Percentiles rank a stretch among this genome's conserved stretches.
These are phyloP conservation scores for Ophiosphaerella herpotricha DNA, from an alignment of 2,329 filamentous ascomycete genomes.

Conservation along the genomic window DNA sequence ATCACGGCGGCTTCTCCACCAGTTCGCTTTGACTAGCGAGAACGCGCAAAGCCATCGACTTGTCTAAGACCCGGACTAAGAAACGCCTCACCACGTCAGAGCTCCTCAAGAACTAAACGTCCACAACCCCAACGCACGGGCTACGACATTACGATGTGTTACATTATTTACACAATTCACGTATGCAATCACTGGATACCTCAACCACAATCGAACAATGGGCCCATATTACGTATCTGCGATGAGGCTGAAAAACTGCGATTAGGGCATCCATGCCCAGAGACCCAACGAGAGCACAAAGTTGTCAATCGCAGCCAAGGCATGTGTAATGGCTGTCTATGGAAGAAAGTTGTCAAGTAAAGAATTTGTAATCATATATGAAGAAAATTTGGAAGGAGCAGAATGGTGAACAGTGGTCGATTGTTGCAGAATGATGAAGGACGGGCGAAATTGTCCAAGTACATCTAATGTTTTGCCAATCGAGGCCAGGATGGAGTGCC, in stretches of 20 bases:
- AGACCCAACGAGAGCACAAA: constrained; percentile 33
- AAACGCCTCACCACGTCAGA: neutral
- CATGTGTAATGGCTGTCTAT: constrained; percentile 37
- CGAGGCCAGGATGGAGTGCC: too few species aligned
- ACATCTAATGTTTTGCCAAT: too few species aligned
- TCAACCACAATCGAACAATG: constrained; percentile 32
- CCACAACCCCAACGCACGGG: neutral
- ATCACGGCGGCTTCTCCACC: too few species aligned
- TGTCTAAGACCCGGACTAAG: neutral
- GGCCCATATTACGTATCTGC: constrained; percentile 35
- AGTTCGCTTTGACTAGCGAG: too few species aligned
- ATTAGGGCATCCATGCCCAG: constrained; percentile 32
- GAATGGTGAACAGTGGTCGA: neutral
- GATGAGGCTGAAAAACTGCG: constrained; percentile 31
- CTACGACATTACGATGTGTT: constrained; percentile 30
- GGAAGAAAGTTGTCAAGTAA: constrained; percentile 28
- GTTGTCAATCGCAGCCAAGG: constrained; percentile 40
- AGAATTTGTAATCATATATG: neutral
- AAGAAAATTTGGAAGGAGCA: neutral
- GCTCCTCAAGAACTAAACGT: neutral
- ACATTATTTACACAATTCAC: constrained; percentile 39
- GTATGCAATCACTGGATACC: constrained; percentile 40
- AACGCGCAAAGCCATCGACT: neutral
- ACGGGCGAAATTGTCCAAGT: too few species aligned
- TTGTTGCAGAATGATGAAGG: too few species aligned